These are phyloP conservation scores for Hypoxylon sp. DNA, from an alignment of 2,329 filamentous ascomycete species.

Conservation along the genomic window DNA sequence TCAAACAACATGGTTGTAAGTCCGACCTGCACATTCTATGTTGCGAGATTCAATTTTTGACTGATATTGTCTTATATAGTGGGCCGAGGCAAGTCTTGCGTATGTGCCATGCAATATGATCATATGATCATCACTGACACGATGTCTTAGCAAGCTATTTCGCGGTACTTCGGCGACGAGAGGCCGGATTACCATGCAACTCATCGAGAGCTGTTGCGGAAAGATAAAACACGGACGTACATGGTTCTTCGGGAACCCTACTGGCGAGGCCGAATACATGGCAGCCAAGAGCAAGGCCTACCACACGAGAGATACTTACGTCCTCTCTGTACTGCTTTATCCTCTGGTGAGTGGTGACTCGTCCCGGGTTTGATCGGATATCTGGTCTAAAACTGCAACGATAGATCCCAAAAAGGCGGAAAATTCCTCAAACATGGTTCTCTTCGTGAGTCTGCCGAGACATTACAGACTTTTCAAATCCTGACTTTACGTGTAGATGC, in stretches of 20 bases:
- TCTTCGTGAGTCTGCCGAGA: slow-evolving; percentile 34
- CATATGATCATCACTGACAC: background rate
- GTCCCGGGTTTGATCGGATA: too few relatives aligned
- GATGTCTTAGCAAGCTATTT: slow-evolving; percentile 40
- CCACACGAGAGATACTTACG: slow-evolving; percentile 50
- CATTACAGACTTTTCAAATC: background rate
- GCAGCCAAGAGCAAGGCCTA: slow-evolving; percentile 18
- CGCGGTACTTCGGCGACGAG: slow-evolving; percentile 41
- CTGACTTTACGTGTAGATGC: slow-evolving; percentile 45
- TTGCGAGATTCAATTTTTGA: background rate
- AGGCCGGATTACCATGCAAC: slow-evolving; percentile 13
- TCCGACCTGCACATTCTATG: slow-evolving; percentile 3
- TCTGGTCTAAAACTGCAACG: too few relatives aligned
- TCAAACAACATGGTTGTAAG: slow-evolving; percentile 47
- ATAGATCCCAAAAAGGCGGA: slow-evolving; percentile 15
- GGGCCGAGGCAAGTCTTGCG: slow-evolving; percentile 38
- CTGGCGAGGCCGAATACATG: slow-evolving; percentile 50
- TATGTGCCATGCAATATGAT: too few relatives aligned
- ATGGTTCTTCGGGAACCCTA: slow-evolving; percentile 44
- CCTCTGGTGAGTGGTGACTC: slow-evolving; percentile 44
- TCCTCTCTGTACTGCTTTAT: slow-evolving; percentile 46
- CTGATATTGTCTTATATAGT: slow-evolving; percentile 28
- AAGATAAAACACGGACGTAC: slow-evolving; percentile 25
- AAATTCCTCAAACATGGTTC: slow-evolving; percentile 28
- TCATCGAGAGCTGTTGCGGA: slow-evolving; percentile 5